Base-by-base conservation (phyloP, 192 early-diverging fungal species). In the Coemansia sp. region DNA sequence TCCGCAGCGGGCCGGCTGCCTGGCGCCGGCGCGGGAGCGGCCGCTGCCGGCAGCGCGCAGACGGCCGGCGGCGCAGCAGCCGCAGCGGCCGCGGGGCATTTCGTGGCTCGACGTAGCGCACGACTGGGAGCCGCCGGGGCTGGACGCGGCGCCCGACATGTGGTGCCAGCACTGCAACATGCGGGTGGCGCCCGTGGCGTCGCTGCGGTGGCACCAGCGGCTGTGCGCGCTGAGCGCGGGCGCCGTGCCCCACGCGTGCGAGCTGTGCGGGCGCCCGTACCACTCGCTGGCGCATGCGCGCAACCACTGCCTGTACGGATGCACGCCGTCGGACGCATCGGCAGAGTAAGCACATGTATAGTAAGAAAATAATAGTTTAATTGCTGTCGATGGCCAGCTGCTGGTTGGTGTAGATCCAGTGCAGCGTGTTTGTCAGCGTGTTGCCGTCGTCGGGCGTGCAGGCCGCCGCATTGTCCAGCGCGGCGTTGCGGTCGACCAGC, bases 381-480 rank as follows among this genome's bases (percentile, higher is more conserved):
- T 45, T 26, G 43, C 23, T 23, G 5, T 23, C 26, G 5, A 26
- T 23, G 2, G 27, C 20, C 9, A 54, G 49, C 58, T 75, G 60
- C 23, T 66, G 60, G 22, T 51, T 60, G 2, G 81, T 82, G 2
- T 75, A 28, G 22, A 80, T 58, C 75, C 78, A 82, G 58, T 82
- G 72, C 21, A 82, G 38, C 8, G 57, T 59, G 22, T 82, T 82
- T 8, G 70, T 78, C 17, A 64, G 38, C 23, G 81, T 61, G 72
- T 82, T 82, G 53, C 81, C 81, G 23, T 79, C 75, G 19, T 80
- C 81, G 6, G 68, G 73, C 6, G 52, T 57, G 36, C 75, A 68
- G 6, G 28, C 20, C 19, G 19, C 8, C 15, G 67, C 62, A 5
- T 55, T 43, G 20, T 52, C 50, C 15, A 58, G 63, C 0, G 81